Percentiles rank a stretch among this genome's conserved stretches.
Conservation (phyloP, 495 filamentous ascomycete species). For the Podospora tetraspora region DNA sequence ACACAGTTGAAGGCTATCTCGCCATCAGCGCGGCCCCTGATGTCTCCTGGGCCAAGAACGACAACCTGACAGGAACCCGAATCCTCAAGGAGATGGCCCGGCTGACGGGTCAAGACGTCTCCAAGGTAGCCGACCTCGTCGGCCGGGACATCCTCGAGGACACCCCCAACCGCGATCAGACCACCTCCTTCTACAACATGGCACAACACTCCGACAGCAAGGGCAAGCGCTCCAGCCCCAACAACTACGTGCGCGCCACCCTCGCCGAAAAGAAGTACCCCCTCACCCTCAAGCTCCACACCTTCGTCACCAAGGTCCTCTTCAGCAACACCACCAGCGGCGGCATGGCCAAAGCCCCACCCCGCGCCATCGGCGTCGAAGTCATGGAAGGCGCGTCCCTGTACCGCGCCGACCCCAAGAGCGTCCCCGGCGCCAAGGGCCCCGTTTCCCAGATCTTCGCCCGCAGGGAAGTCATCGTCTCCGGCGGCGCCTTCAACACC, state of each 20-base stretch:
- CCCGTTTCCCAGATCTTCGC: slow-evolving; percentile 32
- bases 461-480: slow-evolving; percentile 50
- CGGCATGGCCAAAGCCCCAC: slow-evolving; percentile 20
- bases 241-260: slow-evolving; percentile 42
- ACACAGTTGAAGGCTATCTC: slow-evolving; percentile 32
- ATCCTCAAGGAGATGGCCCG: slow-evolving; percentile 33
- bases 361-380: slow-evolving; percentile 41
- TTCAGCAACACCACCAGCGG: slow-evolving; percentile 29
- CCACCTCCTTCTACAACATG: slow-evolving; percentile 41
- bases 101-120: slow-evolving; percentile 34
- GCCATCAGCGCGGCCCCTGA: slow-evolving; percentile 32
- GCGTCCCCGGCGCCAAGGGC: slow-evolving; percentile 26
- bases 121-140: slow-evolving; percentile 25
- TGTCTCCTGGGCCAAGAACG: slow-evolving; percentile 29
- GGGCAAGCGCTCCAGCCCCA: slow-evolving; percentile 39
- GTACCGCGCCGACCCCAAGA: slow-evolving; percentile 43
- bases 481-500: slow-evolving; percentile 51
- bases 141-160: slow-evolving; percentile 39
- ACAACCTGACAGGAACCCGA: slow-evolving; percentile 18
- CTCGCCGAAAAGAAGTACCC: slow-evolving; percentile 42
- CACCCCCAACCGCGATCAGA: slow-evolving; percentile 34
- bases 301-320: slow-evolving; percentile 44
- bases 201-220: slow-evolving; percentile 35
- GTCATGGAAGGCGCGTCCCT: slow-evolving; percentile 37
- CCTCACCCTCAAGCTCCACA: slow-evolving; percentile 43